These are phyloP conservation scores for Hura crepitans DNA, from an alignment of 441 rosid genomes.

Conservation along the genomic window DNA sequence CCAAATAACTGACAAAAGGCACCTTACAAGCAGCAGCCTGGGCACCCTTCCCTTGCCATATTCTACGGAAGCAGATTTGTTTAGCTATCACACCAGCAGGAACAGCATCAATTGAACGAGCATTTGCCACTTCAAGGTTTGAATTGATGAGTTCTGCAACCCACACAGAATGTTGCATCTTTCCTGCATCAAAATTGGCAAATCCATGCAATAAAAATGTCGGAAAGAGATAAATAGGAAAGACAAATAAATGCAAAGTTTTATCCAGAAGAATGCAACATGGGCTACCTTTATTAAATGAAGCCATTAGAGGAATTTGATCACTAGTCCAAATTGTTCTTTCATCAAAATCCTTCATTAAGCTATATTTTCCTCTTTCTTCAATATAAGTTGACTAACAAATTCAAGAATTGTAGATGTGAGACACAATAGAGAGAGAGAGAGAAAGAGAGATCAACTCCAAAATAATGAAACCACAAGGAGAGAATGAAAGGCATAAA, in stretches of 20 bases:
- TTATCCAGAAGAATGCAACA: slow-evolving; percentile 21
- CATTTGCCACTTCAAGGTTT: slow-evolving; percentile 44
- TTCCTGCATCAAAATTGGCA: slow-evolving; percentile 48
- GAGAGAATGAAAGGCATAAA: slow-evolving; percentile 8
- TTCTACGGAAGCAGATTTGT: slow-evolving; percentile 68
- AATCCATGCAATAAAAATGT: slow-evolving; percentile 21
- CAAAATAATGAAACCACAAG: slow-evolving; percentile 6
- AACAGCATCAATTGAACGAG: slow-evolving; percentile 39
- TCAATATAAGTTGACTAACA: slow-evolving; percentile 68
- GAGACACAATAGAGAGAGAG: too few species aligned
- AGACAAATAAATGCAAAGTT: slow-evolving; percentile 1
- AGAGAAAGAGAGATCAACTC: background rate
- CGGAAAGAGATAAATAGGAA: slow-evolving; percentile 17
- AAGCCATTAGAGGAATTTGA: slow-evolving; percentile 80
- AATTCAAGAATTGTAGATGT: slow-evolving; percentile 17
- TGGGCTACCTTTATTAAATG: slow-evolving; percentile 75
- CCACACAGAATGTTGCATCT: slow-evolving; percentile 96
- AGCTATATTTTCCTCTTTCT: slow-evolving; percentile 81
- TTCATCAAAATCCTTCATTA: slow-evolving; percentile 83
- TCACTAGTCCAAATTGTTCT: slow-evolving; percentile 94
- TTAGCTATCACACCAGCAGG: slow-evolving; percentile 52
- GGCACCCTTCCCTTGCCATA: slow-evolving; percentile 96
- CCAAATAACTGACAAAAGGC: slow-evolving; percentile 24
- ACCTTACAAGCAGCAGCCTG: slow-evolving; percentile 88
- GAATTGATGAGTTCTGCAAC: slow-evolving; percentile 65